Percentiles rank a stretch among this genome's conserved stretches.
phyloP scores from a whole-genome alignment of 2,329 filamentous ascomycete species.

The Cytospora leucostoma region DNA sequence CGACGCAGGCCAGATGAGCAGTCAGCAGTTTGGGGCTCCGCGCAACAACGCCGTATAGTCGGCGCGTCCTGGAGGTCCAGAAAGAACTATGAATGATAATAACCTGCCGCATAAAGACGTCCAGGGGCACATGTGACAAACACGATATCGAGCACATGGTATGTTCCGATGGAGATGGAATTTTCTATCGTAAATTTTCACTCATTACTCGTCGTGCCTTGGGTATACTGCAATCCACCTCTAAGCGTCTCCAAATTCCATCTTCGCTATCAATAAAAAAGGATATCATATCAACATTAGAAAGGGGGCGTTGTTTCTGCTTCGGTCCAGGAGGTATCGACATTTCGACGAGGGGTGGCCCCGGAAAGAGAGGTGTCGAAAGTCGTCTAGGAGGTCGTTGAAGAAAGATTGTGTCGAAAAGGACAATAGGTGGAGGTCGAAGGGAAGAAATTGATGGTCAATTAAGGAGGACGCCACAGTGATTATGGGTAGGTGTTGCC shows the following conservation, averaged over 20 bases:
- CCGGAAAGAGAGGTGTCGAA: background rate
- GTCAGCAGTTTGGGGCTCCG: background rate
- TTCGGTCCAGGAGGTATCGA: background rate
- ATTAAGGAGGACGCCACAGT: background rate
- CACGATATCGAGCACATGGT: background rate
- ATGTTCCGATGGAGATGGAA: background rate
- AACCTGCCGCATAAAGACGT: background rate
- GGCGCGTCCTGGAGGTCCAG: background rate
- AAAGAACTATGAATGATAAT: background rate
- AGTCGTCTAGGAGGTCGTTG: background rate
- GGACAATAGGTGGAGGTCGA: background rate
- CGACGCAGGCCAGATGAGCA: background rate
- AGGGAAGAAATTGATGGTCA: background rate
- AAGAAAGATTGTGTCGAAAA: background rate
- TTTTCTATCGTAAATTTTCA: background rate
- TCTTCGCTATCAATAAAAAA: constrained; percentile 1
- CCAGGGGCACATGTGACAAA: background rate
- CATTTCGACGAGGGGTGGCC: background rate
- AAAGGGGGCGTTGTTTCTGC: background rate
- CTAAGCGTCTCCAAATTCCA: constrained; percentile 1
- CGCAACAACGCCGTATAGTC: background rate
- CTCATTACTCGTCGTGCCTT: constrained; percentile 2
- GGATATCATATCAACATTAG: background rate
- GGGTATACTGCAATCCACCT: constrained; percentile 2
- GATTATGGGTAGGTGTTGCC: constrained; percentile 34